Conservation (phyloP, 176 grass and related monocot genomes). For the Ampelocalamus luodianensis region DNA sequence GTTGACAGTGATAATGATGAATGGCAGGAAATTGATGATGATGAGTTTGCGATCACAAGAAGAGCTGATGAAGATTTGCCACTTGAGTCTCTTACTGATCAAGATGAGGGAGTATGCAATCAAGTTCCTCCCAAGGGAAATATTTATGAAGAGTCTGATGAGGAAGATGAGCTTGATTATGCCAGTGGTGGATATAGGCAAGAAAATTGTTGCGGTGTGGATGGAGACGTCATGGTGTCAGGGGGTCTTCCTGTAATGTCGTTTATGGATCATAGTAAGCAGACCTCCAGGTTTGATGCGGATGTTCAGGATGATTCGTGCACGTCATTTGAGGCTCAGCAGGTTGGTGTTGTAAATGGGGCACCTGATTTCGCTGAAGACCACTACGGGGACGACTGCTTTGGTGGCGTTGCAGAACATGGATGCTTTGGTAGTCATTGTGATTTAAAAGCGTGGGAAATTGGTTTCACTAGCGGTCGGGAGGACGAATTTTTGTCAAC, state of each 20-base stretch:
- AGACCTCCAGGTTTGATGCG: slow-evolving; percentile 29
- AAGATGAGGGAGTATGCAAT: slow-evolving; percentile 53
- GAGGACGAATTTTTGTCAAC: slow-evolving; percentile 73
- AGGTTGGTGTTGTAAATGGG: slow-evolving; percentile 23
- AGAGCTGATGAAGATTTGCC: slow-evolving; percentile 67
- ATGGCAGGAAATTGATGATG: slow-evolving; percentile 69
- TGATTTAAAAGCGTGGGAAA: slow-evolving; percentile 64
- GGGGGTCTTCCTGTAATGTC: slow-evolving; percentile 28
- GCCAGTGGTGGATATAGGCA: slow-evolving; percentile 9
- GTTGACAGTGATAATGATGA: slow-evolving; percentile 90
- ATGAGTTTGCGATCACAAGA: slow-evolving; percentile 39
- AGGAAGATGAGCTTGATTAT: slow-evolving; percentile 45
- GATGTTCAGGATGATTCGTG: slow-evolving; percentile 77
- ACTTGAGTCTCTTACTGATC: slow-evolving; percentile 67
- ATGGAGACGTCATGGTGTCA: slow-evolving; percentile 4
- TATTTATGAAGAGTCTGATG: slow-evolving; percentile 50
- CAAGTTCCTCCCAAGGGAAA: slow-evolving; percentile 27
- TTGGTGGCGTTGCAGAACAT: slow-evolving; percentile 44
- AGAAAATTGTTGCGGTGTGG: neutral
- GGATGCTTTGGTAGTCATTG: slow-evolving; percentile 56
- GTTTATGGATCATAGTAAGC: slow-evolving; percentile 40
- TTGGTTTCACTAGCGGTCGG: slow-evolving; percentile 48
- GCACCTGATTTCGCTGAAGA: slow-evolving; percentile 36
- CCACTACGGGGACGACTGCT: slow-evolving; percentile 29
- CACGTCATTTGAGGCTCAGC: slow-evolving; percentile 73